Evolutionary conservation across 441 rosid genomes (phyloP), one percentile per base, ranked within the genome.

Genomic region (Erodium moschatum): DNA sequence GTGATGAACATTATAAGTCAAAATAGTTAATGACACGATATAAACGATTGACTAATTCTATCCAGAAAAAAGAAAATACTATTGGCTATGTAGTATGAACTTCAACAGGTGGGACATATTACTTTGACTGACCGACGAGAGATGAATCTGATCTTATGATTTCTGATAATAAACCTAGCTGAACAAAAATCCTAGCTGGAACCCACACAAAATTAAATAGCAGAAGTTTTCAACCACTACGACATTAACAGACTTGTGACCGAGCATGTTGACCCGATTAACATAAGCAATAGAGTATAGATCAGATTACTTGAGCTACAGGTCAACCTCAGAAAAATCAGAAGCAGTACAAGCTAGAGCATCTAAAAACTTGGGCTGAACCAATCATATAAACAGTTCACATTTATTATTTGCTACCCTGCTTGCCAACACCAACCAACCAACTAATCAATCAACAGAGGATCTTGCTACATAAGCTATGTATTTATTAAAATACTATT

Each of bases 101-200:
- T 24, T 61, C 65, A 61, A 61, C 65, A 61, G 35, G 65, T 61
- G 65, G 65, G 65, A 27, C 65, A 61, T 61, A 61, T 21, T 61
- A 20, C 65, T 61, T 15, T 24, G 65, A 29, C 65, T 61, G 65
- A 24, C 35, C n/a, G 8, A 24, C 24, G 64, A 60, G 33, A 60
- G n/a, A 60, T 21, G 15, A 61, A 61, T 61, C n/a, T 61, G 38
- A 61, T 61, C 6, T 13, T 61, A 61, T 21, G 65, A 24, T 61
- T 61, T 61, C 35, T 61, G 15, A 61, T 61, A 11, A 61, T 61
- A 61, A 24, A 61, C 33, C 24, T 40, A 40, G 1, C 33, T 61
- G 65, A 61, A 61, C 65, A 61, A 61, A 61, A 61, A 48, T 13
- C 56, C 65, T 11, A 61, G 65, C 35, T 61, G 65, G 65, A 61